Base-by-base conservation (phyloP, 192 early-diverging fungal genomes). In the Coemansia sp. region DNA sequence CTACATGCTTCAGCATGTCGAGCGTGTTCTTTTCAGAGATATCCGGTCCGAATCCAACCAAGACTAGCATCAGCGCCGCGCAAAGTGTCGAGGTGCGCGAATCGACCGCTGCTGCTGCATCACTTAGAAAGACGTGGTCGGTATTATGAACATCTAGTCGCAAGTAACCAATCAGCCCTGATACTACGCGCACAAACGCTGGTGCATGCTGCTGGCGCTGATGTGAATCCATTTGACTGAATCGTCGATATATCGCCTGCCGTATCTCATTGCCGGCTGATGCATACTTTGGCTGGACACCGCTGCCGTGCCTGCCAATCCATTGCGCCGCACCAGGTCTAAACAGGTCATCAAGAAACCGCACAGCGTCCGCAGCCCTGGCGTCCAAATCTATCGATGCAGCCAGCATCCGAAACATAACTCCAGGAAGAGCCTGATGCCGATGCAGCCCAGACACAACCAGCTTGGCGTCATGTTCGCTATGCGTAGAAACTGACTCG, bases 141-240 rank as follows among this genome's bases (percentile, higher is more conserved):
- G 59, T 27, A 7, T 48, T 49, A 4, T 53, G 27, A 22, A 60
- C 62, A 4, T 79, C 61, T 7, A 79, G 60, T 9, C 65, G 71
- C 25, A 79, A 62, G 38, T 69, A 70, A 1, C 70, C 67, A 25
- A 69, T 59, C 23, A 79, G 62, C 1, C 76, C 71, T 15, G 76
- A 52, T 1, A 73, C 50, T 9, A 58, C 62, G 5, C 76, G 67
- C 8, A 52, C 58, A 62, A 64, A 70, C 23, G 60, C 57, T 10
- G 48, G 29, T 5, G 45, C 52, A 8, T 61, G 35, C 35, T 39
- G 64, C 41, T 60, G 64, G 24, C 62, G 60, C 43, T 27, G 58
- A 3, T 4, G 3, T 1, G 35, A 22, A 8, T 14, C 15, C 39
- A 67, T 32, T 32, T 23, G 15, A 10, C 15, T 14, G 43, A 70